phyloP scores from a whole-genome alignment of 2,329 filamentous ascomycete genomes.

The Trichoderma cornu-damae region DNA sequence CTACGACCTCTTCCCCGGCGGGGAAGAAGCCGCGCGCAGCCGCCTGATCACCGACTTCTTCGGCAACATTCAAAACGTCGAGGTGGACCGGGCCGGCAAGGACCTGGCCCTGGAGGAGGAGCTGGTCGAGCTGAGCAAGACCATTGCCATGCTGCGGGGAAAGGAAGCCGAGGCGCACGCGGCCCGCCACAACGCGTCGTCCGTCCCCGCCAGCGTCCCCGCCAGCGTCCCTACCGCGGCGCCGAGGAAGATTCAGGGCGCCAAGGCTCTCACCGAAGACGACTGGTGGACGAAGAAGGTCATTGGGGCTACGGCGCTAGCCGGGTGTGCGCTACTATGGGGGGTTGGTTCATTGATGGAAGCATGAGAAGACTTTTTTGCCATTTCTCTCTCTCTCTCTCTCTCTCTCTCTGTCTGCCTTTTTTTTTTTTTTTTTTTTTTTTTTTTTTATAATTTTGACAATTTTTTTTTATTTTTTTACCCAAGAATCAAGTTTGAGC shows the following conservation, averaged over 20 bases:
- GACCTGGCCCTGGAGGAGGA: slow-evolving; percentile 64
- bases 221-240: slow-evolving; percentile 28
- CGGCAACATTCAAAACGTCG: slow-evolving; percentile 95
- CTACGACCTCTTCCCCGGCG: slow-evolving; percentile 91
- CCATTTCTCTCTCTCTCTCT: neutral
- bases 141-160: slow-evolving; percentile 51
- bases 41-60: slow-evolving; percentile 95
- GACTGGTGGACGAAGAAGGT: slow-evolving; percentile 64
- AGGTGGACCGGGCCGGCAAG: slow-evolving; percentile 66
- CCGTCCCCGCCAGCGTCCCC: slow-evolving; percentile 27
- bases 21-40: slow-evolving; percentile 68
- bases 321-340: slow-evolving; percentile 58
- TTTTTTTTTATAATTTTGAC: no score
- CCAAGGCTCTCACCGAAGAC: slow-evolving; percentile 60
- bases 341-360: slow-evolving; percentile 50
- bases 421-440: neutral
- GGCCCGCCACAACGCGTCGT: slow-evolving; percentile 27
- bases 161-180: slow-evolving; percentile 44
- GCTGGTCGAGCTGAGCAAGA: slow-evolving; percentile 67
- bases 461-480: no score
- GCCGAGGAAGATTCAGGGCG: slow-evolving; percentile 31
- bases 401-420: no score
- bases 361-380: slow-evolving; percentile 17
- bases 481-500: neutral
- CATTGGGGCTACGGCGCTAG: slow-evolving; percentile 56